Evolutionary conservation across 257 asterid genomes (phyloP).

Genomic region (Nicotiana sylvestris): DNA sequence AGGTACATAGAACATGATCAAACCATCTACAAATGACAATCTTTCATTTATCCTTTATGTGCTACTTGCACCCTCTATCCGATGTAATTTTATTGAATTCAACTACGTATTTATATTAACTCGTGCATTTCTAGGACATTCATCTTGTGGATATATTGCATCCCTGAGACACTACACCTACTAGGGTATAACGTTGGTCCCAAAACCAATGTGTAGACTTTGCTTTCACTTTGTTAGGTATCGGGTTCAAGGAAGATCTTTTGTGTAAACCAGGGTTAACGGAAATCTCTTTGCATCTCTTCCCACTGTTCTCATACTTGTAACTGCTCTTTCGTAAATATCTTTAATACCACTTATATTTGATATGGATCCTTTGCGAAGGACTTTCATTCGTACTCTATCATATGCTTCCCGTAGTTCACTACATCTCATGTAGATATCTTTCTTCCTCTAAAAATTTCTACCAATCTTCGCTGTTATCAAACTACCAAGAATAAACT

Average conservation of each 20-base stretch:
- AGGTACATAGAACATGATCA: background rate
- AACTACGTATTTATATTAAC: background rate
- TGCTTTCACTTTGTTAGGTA: background rate
- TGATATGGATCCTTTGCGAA: background rate
- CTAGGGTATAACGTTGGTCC: background rate
- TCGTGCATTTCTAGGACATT: background rate
- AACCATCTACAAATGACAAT: background rate
- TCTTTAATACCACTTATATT: background rate
- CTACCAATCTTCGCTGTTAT: background rate
- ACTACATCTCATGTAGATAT: background rate
- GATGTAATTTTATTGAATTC: background rate
- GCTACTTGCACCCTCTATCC: background rate
- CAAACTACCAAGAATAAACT: background rate
- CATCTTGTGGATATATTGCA: background rate
- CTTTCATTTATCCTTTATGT: background rate
- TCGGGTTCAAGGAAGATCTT: background rate
- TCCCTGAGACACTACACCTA: background rate
- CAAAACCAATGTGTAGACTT: background rate
- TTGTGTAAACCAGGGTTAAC: too few species aligned
- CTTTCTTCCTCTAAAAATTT: background rate
- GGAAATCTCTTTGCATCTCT: background rate
- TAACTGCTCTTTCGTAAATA: background rate
- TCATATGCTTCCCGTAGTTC: background rate
- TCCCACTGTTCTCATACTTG: background rate
- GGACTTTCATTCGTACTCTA: background rate